These are phyloP conservation scores for Chimonanthus salicifolius DNA, from an alignment of 164 flowering plant genomes.

Conservation along the genomic window DNA sequence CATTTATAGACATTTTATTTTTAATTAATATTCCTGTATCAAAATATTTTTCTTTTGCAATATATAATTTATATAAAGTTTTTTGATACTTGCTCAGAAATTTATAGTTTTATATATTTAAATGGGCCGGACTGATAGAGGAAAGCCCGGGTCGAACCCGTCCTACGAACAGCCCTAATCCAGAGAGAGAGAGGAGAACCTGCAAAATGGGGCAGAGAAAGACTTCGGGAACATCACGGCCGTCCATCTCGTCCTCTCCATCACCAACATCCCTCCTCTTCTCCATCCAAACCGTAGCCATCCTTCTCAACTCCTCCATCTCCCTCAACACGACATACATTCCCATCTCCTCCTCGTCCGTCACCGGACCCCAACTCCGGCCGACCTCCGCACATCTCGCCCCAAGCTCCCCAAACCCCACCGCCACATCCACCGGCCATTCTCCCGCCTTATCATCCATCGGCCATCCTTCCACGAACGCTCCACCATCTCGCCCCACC, in stretches of 20 bases:
- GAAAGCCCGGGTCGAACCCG: too few relatives aligned
- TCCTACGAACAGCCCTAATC: not conserved
- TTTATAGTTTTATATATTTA: too few relatives aligned
- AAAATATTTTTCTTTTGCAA: too few relatives aligned
- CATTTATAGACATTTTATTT: too few relatives aligned
- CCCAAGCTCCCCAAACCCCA: constrained; percentile 35
- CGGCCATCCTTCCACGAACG: constrained; percentile 15
- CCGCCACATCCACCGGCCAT: constrained; percentile 61
- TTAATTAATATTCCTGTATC: too few relatives aligned
- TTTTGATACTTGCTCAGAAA: too few relatives aligned
- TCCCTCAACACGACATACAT: constrained; percentile 22
- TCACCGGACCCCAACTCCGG: too few relatives aligned
- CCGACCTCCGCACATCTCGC: constrained; percentile 27
- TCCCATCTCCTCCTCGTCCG: constrained; percentile 1
- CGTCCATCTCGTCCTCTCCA: not conserved
- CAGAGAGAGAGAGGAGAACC: constrained; percentile 23
- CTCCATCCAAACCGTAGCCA: constrained; percentile 24
- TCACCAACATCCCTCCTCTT: constrained; percentile 7
- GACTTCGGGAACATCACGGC: constrained; percentile 24
- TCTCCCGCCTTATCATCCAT: constrained; percentile 44
- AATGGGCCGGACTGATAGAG: too few relatives aligned
- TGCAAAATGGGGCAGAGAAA: constrained; percentile 63
- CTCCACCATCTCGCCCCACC: constrained; percentile 20
- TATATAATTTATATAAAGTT: too few relatives aligned
- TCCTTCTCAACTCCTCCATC: constrained; percentile 29